These are phyloP conservation scores for Hericium coralloides DNA, from an alignment of 768 basidiomycete genomes.

Conservation along the genomic window DNA sequence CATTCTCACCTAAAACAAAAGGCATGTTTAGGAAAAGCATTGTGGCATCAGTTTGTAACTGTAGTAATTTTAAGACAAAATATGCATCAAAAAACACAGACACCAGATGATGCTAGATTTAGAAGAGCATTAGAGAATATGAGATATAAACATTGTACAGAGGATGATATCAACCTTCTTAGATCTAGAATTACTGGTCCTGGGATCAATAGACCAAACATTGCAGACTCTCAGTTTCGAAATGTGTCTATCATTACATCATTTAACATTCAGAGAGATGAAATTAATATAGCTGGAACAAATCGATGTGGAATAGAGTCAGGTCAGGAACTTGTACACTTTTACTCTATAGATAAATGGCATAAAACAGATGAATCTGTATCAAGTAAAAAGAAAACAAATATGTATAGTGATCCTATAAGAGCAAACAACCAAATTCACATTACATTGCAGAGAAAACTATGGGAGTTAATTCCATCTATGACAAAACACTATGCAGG, in stretches of 20 bases:
- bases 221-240: conserved; percentile 18
- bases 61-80: conserved; percentile 16
- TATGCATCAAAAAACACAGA: conserved; percentile 9
- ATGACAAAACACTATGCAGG: conserved; percentile 13
- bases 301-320: conserved; percentile 25
- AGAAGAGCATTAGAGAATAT: conserved; percentile 27
- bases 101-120: conserved; percentile 20
- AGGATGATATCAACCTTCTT: conserved; percentile 29
- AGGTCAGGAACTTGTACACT: conserved; percentile 17
- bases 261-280: conserved; percentile 28
- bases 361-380: neutral
- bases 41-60: conserved; percentile 13
- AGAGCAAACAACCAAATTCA: neutral
- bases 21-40: conserved; percentile 7
- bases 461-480: conserved; percentile 16
- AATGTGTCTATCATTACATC: conserved; percentile 31
- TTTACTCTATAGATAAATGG: conserved; percentile 17
- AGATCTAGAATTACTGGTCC: conserved; percentile 15
- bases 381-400: neutral
- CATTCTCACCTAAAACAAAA: conserved; percentile 2
- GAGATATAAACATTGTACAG: conserved; percentile 30
- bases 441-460: conserved; percentile 6
- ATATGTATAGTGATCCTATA: neutral
- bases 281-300: conserved; percentile 26
- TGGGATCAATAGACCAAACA: neutral